Base-by-base conservation (phyloP, 768 basidiomycete genomes). In the Mycena alexandri region DNA sequence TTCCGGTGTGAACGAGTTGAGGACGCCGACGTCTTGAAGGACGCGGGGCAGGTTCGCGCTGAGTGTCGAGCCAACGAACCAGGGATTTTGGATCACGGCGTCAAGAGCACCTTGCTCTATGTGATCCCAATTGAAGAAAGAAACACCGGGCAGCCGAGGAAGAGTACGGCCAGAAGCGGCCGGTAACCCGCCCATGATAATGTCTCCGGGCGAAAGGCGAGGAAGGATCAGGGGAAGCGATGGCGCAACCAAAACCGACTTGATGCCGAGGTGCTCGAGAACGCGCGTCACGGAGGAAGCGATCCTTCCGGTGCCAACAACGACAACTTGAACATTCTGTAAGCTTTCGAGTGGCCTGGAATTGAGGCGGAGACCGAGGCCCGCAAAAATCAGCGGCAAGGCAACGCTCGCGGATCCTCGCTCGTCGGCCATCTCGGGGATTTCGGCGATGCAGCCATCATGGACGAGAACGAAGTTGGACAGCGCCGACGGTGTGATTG, bases 41-140 rank as follows among this genome's bases (percentile, higher is more conserved):
- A 52, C 19, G 17, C 51, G 33, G 5, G 17, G 29, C 51, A 52
- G 19, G 51, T 52, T 9, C 6, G 51, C 19, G 8, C 17, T 34
- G 52, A 53, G 52, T 17, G 52, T 53, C 19, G 52, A 53, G 34
- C 51, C 33, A 14, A 38, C 33, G n/a, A 53, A 13, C 52, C 52
- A 53, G n/a, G 52, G 52, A 21, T 12, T 53, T 38, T n/a, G 10
- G 12, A 19, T 13, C 24, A 64, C 43, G n/a, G 63, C 54, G 43
- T 53, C 44, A 17, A 56, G 43, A 5, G 53, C 54, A 10, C 53
- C 44, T 47, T 64, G 63, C 10, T 56, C 54, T 46, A 51, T 11
- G 52, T 63, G 36, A 36, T 54, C 52, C 62, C 62, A 63, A 42
- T 63, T 63, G 42, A 63, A 63, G 25, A 56, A 9, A 22, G 54